Evolutionary conservation across 1,284 basidiomycete genomes (phyloP), one percentile per base, ranked within the genome.

Genomic region (Fomitopsis betulina): DNA sequence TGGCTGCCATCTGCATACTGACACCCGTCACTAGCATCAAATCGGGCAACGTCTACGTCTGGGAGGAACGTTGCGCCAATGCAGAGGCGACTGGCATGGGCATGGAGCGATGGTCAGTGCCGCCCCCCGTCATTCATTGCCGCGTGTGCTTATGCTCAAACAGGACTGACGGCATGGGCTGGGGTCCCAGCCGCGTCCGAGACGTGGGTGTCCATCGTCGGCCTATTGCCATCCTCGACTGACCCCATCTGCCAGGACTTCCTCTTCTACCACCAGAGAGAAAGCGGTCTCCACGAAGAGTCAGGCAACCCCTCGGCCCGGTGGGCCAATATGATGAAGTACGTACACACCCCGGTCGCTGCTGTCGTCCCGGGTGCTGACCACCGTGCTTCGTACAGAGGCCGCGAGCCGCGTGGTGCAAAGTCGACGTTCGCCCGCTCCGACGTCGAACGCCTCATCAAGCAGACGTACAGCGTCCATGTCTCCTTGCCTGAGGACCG

Each of bases 401-500:
- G 67, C 57, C 65, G 68, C 30, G 67, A 70, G 32, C 62, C 68
- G 19, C 67, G 68, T 21, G 37, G 58, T 8, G 65, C 62, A 39
- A 62, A 59, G 30, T 33, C 60, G 12, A 58, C 66, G 19, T 66
- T 58, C 54, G 65, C 68, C 25, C 62, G 71, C 39, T 62, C 67
- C 35, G 71, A 73, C 51, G 67, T 65, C 49, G 68, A 72, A 55
- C 71, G 69, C 43, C 75, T 91, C 62, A 86, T 91, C 69, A 91
- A 91, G 72, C 89, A 91, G 70, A 91, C 89, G n/a, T 91, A 90
- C 71, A 89, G 86, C 65, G 89, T 91, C 50, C 82, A 86, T 65
- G 89, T 91, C 59, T 82, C 81, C 43, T 75, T 91, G 55, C 87
- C 87, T 30, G 78, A 80, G 61, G 89, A 90, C 70, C 78, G 81